Conservation (phyloP, 805 yeast species). For the Zygosaccharomyces siamensis region DNA sequence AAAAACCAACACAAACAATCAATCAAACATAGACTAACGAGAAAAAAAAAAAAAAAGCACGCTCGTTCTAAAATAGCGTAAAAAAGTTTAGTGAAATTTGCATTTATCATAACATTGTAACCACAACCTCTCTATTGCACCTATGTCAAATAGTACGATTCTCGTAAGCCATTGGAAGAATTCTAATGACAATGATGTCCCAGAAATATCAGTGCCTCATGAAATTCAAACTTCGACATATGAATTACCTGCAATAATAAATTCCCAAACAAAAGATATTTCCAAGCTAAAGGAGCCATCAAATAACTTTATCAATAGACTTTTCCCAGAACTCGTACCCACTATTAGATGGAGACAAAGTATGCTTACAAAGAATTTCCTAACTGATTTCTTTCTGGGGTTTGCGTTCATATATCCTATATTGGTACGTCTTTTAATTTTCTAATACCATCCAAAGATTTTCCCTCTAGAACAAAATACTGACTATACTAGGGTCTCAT, state of each 20-base stretch:
- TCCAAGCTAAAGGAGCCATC: background rate
- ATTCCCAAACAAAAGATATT: background rate
- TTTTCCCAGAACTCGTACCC: background rate
- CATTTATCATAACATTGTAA: background rate
- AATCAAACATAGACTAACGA: too few species aligned
- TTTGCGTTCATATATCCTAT: slow-evolving; percentile 21
- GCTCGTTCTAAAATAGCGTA: background rate
- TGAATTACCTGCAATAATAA: background rate
- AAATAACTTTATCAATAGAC: background rate
- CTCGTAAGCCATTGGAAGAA: slow-evolving; percentile 4
- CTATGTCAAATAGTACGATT: background rate
- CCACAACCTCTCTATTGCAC: background rate
- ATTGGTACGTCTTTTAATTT: slow-evolving; percentile 14
- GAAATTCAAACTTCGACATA: background rate
- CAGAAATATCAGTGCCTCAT: background rate
- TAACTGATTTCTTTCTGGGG: slow-evolving; percentile 15
- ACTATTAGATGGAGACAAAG: slow-evolving; percentile 3
- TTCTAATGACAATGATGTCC: background rate
- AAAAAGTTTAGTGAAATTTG: background rate
- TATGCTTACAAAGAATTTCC: slow-evolving; percentile 10
- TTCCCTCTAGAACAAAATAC: background rate
- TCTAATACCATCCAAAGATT: background rate
- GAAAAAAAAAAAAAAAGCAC: background rate
- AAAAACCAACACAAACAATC: background rate
- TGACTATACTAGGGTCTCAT: slow-evolving; percentile 24